A percentile compares a stretch with the other conserved stretches of the same genome.
Evolutionary conservation across 805 yeast species (phyloP).

Genomic region (Saturnispora sanitii): DNA sequence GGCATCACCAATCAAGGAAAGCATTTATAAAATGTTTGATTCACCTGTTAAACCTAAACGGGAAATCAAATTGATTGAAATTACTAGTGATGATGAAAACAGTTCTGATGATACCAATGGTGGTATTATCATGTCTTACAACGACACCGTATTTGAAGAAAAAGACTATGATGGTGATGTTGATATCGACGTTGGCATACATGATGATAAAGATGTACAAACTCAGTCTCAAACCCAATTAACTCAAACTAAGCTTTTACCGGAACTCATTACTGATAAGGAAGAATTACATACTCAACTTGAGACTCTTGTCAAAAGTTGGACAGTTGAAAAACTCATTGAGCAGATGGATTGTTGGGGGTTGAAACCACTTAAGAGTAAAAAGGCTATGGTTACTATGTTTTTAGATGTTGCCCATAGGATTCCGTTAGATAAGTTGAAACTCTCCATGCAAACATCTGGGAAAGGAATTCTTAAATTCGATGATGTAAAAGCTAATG

Average conservation of each 20-base stretch:
- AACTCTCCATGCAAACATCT: slow-evolving; percentile 2
- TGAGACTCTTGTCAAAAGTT: slow-evolving; percentile 9
- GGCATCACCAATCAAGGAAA: background rate
- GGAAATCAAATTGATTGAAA: slow-evolving; percentile 2
- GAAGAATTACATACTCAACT: background rate
- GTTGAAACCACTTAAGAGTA: slow-evolving; percentile 26
- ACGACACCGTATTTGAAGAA: slow-evolving; percentile 9
- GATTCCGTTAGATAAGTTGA: slow-evolving; percentile 6
- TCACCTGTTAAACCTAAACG: background rate
- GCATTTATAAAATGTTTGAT: background rate
- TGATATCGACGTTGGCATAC: no score
- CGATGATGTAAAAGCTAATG: slow-evolving; percentile 7
- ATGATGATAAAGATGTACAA: no score
- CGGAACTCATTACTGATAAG: no score
- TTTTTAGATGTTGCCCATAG: slow-evolving; percentile 17
- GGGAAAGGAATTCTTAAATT: background rate
- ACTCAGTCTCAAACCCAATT: no score
- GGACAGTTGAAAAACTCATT: slow-evolving; percentile 11
- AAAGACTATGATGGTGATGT: slow-evolving; percentile 27
- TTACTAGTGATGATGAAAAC: slow-evolving; percentile 2
- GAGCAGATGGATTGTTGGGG: slow-evolving; percentile 28
- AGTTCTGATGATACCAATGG: slow-evolving; percentile 1
- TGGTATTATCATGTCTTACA: slow-evolving; percentile 3
- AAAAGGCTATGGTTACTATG: slow-evolving; percentile 1
- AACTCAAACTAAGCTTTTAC: no score